phyloP scores from a whole-genome alignment of 139 green algal species.

The Closterium sp. region DNA sequence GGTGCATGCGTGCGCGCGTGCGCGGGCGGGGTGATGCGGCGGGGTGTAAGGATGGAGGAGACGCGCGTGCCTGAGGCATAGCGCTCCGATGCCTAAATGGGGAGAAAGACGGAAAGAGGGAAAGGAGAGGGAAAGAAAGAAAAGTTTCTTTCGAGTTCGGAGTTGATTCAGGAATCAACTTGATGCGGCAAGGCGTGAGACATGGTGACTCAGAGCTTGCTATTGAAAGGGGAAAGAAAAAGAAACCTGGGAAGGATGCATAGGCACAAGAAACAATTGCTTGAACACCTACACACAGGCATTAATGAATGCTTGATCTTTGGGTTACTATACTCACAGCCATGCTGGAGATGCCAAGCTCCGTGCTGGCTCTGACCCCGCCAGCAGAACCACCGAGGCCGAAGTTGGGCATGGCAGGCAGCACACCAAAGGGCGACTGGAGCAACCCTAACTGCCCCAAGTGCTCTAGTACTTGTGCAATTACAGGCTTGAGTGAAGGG shows the following conservation, averaged over 20 bases:
- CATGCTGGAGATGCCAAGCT: conserved; percentile 10
- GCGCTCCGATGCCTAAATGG: neutral
- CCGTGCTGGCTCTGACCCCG: neutral
- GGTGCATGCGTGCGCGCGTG: conserved; percentile 51
- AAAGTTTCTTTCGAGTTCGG: neutral
- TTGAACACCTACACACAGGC: too few species aligned
- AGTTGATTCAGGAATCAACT: too few species aligned
- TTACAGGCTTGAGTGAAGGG: too few species aligned
- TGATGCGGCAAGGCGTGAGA: too few species aligned
- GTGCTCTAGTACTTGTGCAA: neutral
- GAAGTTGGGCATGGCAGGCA: conserved; percentile 36
- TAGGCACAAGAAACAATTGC: neutral
- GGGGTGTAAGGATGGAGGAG: conserved; percentile 63
- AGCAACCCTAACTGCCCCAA: neutral
- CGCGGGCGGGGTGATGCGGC: conserved; percentile 69
- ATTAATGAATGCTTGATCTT: too few species aligned
- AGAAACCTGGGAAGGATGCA: neutral
- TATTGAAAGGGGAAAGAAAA: too few species aligned
- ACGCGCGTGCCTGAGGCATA: conserved; percentile 10
- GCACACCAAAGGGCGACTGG: conserved; percentile 38
- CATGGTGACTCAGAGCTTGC: too few species aligned
- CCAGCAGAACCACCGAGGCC: neutral
- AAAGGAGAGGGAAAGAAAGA: neutral
- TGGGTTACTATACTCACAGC: neutral
- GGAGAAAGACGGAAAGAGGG: too few species aligned